A percentile compares a stretch with the other conserved stretches of the same genome.
phyloP scores from a whole-genome alignment of 2,329 filamentous ascomycete genomes.

The Gremmenia infestans region DNA sequence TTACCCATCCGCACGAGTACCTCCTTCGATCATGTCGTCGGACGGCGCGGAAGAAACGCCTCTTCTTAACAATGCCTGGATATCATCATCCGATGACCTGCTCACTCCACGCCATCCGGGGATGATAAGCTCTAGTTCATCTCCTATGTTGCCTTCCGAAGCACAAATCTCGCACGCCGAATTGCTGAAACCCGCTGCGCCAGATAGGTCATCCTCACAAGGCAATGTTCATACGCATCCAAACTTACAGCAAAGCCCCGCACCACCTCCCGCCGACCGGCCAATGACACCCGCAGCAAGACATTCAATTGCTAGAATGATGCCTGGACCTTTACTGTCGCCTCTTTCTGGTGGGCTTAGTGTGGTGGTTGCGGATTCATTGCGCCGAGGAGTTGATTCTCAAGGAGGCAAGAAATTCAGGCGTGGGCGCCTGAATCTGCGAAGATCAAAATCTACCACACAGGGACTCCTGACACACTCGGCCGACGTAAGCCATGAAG shows the following conservation, averaged over 20 bases:
- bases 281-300: slow-evolving; percentile 37
- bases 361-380: slow-evolving; percentile 59
- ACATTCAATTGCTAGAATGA: slow-evolving; percentile 46
- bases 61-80: slow-evolving; percentile 28
- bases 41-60: slow-evolving; percentile 18
- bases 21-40: slow-evolving; percentile 7
- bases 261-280: slow-evolving; percentile 34
- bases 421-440: slow-evolving; percentile 25
- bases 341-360: slow-evolving; percentile 56
- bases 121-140: slow-evolving; percentile 20
- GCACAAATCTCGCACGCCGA: slow-evolving; percentile 22
- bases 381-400: slow-evolving; percentile 50
- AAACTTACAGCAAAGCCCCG: slow-evolving; percentile 27
- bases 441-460: slow-evolving; percentile 26
- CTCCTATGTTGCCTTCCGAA: slow-evolving; percentile 28
- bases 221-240: slow-evolving; percentile 26
- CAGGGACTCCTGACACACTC: slow-evolving; percentile 20
- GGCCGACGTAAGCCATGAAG: slow-evolving; percentile 14
- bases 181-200: slow-evolving; percentile 19
- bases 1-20: slow-evolving; percentile 14
- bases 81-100: slow-evolving; percentile 18
- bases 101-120: slow-evolving; percentile 20
- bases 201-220: slow-evolving; percentile 23
- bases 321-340: slow-evolving; percentile 53
- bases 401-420: slow-evolving; percentile 30